Conservation (phyloP, 352 stramenopile genomes). For the Chrysophaeum taylorii region DNA sequence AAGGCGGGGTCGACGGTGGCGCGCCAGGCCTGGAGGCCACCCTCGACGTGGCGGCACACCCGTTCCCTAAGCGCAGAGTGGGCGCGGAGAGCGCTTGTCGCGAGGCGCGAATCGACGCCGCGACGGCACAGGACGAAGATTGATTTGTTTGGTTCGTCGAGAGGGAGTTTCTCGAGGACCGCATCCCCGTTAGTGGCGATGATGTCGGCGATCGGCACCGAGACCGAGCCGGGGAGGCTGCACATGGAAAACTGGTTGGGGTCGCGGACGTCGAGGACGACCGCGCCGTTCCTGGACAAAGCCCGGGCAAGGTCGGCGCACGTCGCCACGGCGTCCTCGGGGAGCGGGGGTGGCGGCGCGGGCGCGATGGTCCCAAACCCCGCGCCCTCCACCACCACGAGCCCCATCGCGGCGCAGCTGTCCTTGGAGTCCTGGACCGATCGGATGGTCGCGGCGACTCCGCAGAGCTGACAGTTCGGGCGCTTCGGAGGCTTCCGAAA, state of each 20-base stretch:
- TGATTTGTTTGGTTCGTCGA: not conserved
- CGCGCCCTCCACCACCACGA: not conserved
- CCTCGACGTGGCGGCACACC: not conserved
- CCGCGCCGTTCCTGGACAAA: not conserved
- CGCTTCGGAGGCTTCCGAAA: not conserved
- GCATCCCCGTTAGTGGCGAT: not conserved
- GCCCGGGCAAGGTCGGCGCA: not conserved
- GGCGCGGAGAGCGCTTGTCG: conserved; percentile 9
- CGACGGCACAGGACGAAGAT: conserved; percentile 38
- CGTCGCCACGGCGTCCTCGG: not conserved
- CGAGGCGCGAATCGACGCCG: conserved; percentile 30
- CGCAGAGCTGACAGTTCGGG: not conserved
- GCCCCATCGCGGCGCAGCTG: not conserved
- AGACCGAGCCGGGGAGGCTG: conserved; percentile 26
- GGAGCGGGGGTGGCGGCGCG: not conserved
- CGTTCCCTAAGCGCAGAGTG: not conserved
- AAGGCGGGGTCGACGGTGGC: not conserved
- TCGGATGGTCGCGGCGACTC: not conserved
- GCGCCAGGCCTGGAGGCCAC: conserved; percentile 8
- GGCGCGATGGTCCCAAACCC: not conserved
- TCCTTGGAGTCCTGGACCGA: not conserved
- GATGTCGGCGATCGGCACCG: not conserved
- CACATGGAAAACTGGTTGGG: conserved; percentile 30
- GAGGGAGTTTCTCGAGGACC: no score
- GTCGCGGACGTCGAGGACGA: conserved; percentile 29